Evolutionary conservation across 306 rosid genomes (phyloP).

Genomic region (Malus asiatica): DNA sequence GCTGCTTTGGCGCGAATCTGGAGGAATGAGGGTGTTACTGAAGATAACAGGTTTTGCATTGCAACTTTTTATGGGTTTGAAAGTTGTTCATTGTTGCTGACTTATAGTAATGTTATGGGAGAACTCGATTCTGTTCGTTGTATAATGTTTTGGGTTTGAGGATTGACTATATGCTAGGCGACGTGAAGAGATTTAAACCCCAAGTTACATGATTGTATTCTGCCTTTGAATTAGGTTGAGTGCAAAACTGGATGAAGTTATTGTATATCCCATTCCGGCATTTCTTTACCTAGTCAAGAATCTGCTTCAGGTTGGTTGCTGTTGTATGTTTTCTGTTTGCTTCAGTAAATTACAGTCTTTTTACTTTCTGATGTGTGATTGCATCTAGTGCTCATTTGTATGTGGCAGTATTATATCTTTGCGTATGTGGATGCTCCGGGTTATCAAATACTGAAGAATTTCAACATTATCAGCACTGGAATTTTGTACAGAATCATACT

Average conservation of each 20-base stretch:
- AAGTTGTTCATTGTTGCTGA: not conserved
- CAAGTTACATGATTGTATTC: not conserved
- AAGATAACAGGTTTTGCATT: slow-evolving; percentile 62
- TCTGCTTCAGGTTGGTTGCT: slow-evolving; percentile 76
- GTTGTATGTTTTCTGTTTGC: not conserved
- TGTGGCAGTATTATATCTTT: slow-evolving; percentile 86
- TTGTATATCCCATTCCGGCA: slow-evolving; percentile 89
- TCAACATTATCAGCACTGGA: slow-evolving; percentile 89
- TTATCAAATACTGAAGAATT: slow-evolving; percentile 87
- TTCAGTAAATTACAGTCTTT: not conserved
- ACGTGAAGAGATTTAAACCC: not conserved
- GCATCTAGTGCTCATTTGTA: slow-evolving; percentile 16
- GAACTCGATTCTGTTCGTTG: not conserved
- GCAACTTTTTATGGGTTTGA: not conserved
- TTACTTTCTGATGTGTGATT: slow-evolving; percentile 20
- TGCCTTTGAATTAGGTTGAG: slow-evolving; percentile 53
- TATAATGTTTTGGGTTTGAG: not conserved
- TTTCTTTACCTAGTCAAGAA: slow-evolving; percentile 85
- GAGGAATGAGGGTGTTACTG: slow-evolving; percentile 75
- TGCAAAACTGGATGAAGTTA: slow-evolving; percentile 79
- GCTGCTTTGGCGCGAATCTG: slow-evolving; percentile 58
- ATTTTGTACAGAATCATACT: slow-evolving; percentile 85
- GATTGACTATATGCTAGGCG: not conserved
- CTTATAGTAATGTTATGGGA: not conserved
- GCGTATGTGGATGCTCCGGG: slow-evolving; percentile 98